Percentiles rank a stretch among this genome's conserved stretches.
Conservation (phyloP, 2,329 filamentous ascomycete genomes). For the Penicillium capsulatum region DNA sequence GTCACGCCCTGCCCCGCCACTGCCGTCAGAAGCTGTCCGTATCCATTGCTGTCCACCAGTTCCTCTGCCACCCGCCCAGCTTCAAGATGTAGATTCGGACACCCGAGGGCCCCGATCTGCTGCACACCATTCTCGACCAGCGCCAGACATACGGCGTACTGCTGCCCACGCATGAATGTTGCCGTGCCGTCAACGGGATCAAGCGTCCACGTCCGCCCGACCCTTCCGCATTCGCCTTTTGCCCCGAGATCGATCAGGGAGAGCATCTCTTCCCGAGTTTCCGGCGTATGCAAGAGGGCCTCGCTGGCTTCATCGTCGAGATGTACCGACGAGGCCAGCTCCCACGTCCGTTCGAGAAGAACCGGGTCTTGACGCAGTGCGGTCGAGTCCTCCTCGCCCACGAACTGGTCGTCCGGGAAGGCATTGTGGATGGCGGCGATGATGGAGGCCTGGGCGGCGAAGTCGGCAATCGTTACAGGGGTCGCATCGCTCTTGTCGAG, state of each 20-base stretch:
- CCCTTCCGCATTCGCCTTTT: slow-evolving; percentile 37
- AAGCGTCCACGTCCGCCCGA: slow-evolving; percentile 55
- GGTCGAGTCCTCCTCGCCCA: slow-evolving; percentile 59
- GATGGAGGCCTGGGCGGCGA: slow-evolving; percentile 60
- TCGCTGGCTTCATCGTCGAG: slow-evolving; percentile 34
- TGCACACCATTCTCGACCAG: slow-evolving; percentile 56
- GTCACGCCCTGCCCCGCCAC: slow-evolving; percentile 44
- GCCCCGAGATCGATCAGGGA: slow-evolving; percentile 59
- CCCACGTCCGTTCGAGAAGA: slow-evolving; percentile 54
- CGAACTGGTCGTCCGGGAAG: slow-evolving; percentile 55
- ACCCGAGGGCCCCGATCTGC: slow-evolving; percentile 57
- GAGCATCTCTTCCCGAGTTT: slow-evolving; percentile 54
- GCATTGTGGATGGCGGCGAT: slow-evolving; percentile 52
- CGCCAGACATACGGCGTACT: slow-evolving; percentile 60
- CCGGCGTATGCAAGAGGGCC: slow-evolving; percentile 38
- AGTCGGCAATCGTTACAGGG: slow-evolving; percentile 62
- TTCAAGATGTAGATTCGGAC: slow-evolving; percentile 55
- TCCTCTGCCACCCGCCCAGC: slow-evolving; percentile 36
- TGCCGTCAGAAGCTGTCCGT: slow-evolving; percentile 50
- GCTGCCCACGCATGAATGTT: slow-evolving; percentile 57
- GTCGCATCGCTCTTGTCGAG: slow-evolving; percentile 56
- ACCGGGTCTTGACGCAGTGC: slow-evolving; percentile 48
- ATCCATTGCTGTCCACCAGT: slow-evolving; percentile 41
- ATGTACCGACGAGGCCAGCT: slow-evolving; percentile 45
- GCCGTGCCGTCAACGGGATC: slow-evolving; percentile 64